Evolutionary conservation across 139 green algal genomes (phyloP), one percentile per base, ranked within the genome.

Genomic region (Tetratostichococcus sp.): DNA sequence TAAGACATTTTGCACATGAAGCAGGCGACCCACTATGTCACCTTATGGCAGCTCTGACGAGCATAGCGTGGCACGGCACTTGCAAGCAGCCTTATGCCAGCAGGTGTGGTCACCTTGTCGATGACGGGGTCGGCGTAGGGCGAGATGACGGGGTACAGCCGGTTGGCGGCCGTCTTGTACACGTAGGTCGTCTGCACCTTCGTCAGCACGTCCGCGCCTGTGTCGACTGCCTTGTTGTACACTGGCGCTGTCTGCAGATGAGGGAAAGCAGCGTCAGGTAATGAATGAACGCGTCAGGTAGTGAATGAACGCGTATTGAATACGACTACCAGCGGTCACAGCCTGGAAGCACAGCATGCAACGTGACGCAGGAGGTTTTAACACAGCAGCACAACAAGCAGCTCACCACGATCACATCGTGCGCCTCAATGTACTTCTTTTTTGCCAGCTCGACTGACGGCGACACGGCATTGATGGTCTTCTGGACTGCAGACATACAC

Each of bases 121-220:
- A 74, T 42, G 42, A 67, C 76, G 22, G 76, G 76, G 65, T 81
- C 76, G 23, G 76, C 71, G 19, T 77, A 74, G 30, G 70, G 70
- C 16, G 76, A 59, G 32, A 81, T 69, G 30, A 32, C 58, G 21
- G 76, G 67, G 70, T 81, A 81, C 70, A 81, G 70, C 26, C 50
- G 35, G 32, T 31, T 69, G 42, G 76, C 76, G 14, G 76, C 70
- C 16, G 58, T 50, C 33, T 69, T 75, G 75, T 81, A 81, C 14
- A 81, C 70, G 32, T 59, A 76, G 30, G 59, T 72, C 25, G 22
- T 67, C 43, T 74, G 74, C 28, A 72, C 35, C 30, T 39, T 62
- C 23, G 21, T 30, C 34, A 79, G 31, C 26, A 57, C 43, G 43
- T 69, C 43, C 28, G 43, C 43, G 42, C 31, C 67, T 16, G 43